Evolutionary conservation across 2,329 filamentous ascomycete genomes (phyloP), one percentile per base, ranked within the genome.

Genomic region (Talaromyces sp.): DNA sequence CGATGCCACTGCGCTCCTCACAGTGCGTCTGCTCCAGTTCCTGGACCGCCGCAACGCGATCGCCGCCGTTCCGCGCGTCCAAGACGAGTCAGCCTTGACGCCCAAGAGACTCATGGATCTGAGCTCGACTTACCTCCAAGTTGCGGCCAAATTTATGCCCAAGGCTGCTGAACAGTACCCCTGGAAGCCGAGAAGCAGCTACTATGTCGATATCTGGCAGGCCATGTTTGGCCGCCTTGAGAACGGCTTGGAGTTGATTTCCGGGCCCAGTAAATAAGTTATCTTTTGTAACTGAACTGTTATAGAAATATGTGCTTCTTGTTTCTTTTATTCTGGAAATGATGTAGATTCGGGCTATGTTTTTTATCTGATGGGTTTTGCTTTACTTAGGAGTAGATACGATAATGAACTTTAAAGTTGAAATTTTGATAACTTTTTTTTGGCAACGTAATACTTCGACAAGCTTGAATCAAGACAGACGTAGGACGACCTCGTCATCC

Each of bases 1-100:
- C 1, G 77, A 79, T 61, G 74, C 76, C 3, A 76, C 76, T 1
- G 75, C 75, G 3, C 69, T 70, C 3, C 70, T 77, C n/a, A 64
- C 77, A 56, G 68, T 66, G 21, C 72, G 77, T 2, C 59, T 79
- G 29, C 57, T 79, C 26, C 69, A 71, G 58, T 63, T 66, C 3
- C 61, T 77, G 61, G 65, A 72, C 38, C 59, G 59, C n/a, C 65
- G 65, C 0, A 67, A 71, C 46, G 57, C 65, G 10, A 46, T 66
- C 14, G 68, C 67, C 3, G 72, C 66, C 2, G 66, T 68, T 11
- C 75, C 75, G 2, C 48, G 56, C 3, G 54, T 77, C 24, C 65
- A 74, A 53, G 61, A 66, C 6, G 64, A 68, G 17, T 70, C 68
- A 0, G 59, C 51, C 7, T 10, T 61, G 21, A 61, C 59, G 31